These are phyloP conservation scores for Neurospora sp. DNA, from an alignment of 2,329 filamentous ascomycete species.

Conservation along the genomic window DNA sequence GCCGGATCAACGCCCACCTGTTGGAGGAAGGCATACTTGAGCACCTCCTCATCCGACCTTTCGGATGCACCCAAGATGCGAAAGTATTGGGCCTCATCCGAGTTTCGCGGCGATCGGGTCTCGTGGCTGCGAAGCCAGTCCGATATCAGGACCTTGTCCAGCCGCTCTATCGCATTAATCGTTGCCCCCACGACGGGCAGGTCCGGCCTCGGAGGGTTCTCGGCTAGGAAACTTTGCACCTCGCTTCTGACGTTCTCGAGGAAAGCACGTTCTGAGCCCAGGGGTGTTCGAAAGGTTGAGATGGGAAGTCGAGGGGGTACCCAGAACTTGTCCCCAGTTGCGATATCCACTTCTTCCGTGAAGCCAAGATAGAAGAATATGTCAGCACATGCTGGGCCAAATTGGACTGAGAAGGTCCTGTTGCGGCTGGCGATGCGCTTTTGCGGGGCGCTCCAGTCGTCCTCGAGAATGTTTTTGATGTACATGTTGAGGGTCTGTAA, in stretches of 20 bases:
- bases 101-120: background rate
- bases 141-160: conserved; percentile 14
- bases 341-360: conserved; percentile 28
- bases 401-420: conserved; percentile 45
- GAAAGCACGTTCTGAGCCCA: conserved; percentile 35
- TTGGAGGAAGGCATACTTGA: conserved; percentile 17
- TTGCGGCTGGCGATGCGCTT: conserved; percentile 46
- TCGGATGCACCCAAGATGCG: conserved; percentile 12
- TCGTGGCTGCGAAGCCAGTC: conserved; percentile 18
- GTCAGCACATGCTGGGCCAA: conserved; percentile 38
- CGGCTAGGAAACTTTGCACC: conserved; percentile 32
- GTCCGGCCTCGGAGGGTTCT: conserved; percentile 13
- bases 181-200: conserved; percentile 8
- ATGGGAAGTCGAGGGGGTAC: conserved; percentile 25
- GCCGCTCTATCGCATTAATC: conserved; percentile 18
- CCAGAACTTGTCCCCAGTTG: conserved; percentile 29
- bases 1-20: conserved; percentile 13
- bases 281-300: conserved; percentile 25
- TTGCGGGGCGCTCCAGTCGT: conserved; percentile 20
- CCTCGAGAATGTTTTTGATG: conserved; percentile 37
- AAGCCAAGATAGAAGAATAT: conserved; percentile 43
- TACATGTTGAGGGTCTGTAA: conserved; percentile 41
- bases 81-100: conserved; percentile 8
- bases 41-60: conserved; percentile 10
- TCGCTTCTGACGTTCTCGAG: conserved; percentile 41